phyloP scores from a whole-genome alignment of 1,284 basidiomycete genomes.

The Papiliotrema flavescens region DNA sequence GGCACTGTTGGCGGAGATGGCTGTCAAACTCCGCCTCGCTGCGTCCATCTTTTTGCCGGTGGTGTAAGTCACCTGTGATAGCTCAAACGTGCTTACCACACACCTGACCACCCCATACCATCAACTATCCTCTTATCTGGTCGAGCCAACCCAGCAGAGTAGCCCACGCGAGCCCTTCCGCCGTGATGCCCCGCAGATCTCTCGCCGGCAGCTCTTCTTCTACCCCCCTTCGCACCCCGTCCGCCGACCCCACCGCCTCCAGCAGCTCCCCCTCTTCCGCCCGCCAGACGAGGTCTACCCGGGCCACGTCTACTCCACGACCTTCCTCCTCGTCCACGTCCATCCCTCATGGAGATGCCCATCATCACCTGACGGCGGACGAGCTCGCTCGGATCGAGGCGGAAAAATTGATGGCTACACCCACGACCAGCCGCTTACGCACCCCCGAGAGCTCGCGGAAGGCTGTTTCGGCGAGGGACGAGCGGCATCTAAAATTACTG shows the following conservation, averaged over 20 bases:
- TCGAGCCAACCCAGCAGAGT: not conserved
- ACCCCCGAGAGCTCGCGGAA: not conserved
- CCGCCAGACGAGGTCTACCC: not conserved
- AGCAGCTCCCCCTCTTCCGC: conserved; percentile 1
- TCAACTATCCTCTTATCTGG: not conserved
- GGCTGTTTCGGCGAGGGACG: not conserved
- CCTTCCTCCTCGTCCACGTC: not conserved
- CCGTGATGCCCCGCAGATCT: too few relatives aligned
- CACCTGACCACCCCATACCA: too few relatives aligned
- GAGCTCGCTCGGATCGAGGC: conserved; percentile 33
- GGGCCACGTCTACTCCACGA: not conserved
- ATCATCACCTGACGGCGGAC: conserved; percentile 33
- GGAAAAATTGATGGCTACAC: conserved; percentile 4
- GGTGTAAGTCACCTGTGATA: too few relatives aligned
- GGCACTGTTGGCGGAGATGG: not conserved
- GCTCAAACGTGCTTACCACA: too few relatives aligned
- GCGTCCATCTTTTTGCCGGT: too few relatives aligned
- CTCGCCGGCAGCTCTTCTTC: not conserved
- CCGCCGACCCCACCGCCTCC: not conserved
- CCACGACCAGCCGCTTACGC: not conserved
- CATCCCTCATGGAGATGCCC: not conserved
- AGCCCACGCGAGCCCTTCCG: not conserved
- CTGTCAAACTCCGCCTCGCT: not conserved
- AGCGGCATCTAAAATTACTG: not conserved
- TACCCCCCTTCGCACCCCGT: not conserved